Evolutionary conservation across 2,329 filamentous ascomycete genomes (phyloP).

Genomic region (Colletotrichum brevisporum): DNA sequence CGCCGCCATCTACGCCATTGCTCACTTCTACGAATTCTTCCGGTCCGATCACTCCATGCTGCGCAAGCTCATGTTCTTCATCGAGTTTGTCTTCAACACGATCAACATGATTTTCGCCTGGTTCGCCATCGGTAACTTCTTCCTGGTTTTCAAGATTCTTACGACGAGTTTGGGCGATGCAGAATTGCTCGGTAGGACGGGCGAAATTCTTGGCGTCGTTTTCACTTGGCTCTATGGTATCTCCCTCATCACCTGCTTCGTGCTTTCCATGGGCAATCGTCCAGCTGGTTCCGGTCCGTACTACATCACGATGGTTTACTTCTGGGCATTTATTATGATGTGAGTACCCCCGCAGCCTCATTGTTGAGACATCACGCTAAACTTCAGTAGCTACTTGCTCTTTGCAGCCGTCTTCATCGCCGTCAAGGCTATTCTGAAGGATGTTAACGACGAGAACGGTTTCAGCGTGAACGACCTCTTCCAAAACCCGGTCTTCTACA

Average conservation of each 20-base stretch:
- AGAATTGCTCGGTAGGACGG: conserved; percentile 80
- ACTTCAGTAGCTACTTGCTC: conserved; percentile 78
- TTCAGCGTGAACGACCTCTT: conserved; percentile 84
- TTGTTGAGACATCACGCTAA: conserved; percentile 42
- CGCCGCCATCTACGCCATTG: conserved; percentile 93
- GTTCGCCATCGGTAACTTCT: conserved; percentile 99
- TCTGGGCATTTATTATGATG: conserved; percentile 97
- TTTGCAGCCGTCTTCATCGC: conserved; percentile 97
- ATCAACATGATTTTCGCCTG: conserved; percentile 98
- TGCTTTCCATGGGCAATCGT: conserved; percentile 92
- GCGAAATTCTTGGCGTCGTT: conserved; percentile 85
- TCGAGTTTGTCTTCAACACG: conserved; percentile 96
- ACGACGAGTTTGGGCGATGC: conserved; percentile 84
- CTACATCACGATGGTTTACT: conserved; percentile 98
- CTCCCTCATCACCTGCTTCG: conserved; percentile 93
- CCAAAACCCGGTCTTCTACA: conserved; percentile 91
- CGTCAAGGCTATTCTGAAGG: conserved; percentile 83
- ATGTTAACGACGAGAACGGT: conserved; percentile 71
- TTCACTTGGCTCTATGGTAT: conserved; percentile 98
- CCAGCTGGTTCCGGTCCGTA: conserved; percentile 94
- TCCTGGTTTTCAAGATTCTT: conserved; percentile 97
- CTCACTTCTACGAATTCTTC: conserved; percentile 97
- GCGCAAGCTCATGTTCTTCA: conserved; percentile 88
- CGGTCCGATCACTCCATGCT: conserved; percentile 90
- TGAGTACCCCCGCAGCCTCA: conserved; percentile 59